These are phyloP conservation scores for Aurinia saxatilis DNA, from an alignment of 345 rosid species.

Conservation along the genomic window DNA sequence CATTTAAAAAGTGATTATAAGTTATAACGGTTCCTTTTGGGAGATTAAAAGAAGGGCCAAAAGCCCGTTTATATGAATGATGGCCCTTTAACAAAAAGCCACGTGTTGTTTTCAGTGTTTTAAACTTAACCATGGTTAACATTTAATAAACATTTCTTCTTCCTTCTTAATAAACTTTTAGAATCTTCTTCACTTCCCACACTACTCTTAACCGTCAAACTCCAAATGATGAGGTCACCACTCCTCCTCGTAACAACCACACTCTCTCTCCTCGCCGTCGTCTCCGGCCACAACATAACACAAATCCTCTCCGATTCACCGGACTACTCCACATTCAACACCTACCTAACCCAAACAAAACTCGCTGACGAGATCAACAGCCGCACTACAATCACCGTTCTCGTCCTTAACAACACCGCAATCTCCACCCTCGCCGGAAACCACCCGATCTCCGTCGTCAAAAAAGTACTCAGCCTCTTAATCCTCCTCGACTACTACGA, in stretches of 20 bases:
- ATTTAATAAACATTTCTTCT: not conserved
- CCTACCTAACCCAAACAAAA: slow-evolving; percentile 60
- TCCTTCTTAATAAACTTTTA: not conserved
- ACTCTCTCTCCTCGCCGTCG: not conserved
- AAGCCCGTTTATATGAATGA: slow-evolving; percentile 15
- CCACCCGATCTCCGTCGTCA: slow-evolving; percentile 70
- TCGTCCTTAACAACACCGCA: slow-evolving; percentile 73
- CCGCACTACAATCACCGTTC: slow-evolving; percentile 69
- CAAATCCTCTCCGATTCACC: slow-evolving; percentile 60
- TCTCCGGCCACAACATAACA: slow-evolving; percentile 11
- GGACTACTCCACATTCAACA: slow-evolving; percentile 65
- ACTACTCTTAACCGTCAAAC: slow-evolving; percentile 11
- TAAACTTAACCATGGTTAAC: slow-evolving; percentile 7
- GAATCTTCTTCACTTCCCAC: not conserved
- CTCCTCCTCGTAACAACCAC: not conserved
- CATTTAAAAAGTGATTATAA: not conserved
- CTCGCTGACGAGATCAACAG: slow-evolving; percentile 91
- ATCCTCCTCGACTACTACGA: slow-evolving; percentile 85
- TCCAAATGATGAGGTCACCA: slow-evolving; percentile 7
- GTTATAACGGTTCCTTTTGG: slow-evolving; percentile 4
- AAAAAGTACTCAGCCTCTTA: slow-evolving; percentile 60
- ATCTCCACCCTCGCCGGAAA: slow-evolving; percentile 60
- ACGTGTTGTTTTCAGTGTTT: slow-evolving; percentile 12
- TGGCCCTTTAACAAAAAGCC: not conserved
- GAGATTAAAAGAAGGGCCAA: not conserved